These are phyloP conservation scores for Ogataea henricii DNA, from an alignment of 805 yeast species.

Conservation along the genomic window DNA sequence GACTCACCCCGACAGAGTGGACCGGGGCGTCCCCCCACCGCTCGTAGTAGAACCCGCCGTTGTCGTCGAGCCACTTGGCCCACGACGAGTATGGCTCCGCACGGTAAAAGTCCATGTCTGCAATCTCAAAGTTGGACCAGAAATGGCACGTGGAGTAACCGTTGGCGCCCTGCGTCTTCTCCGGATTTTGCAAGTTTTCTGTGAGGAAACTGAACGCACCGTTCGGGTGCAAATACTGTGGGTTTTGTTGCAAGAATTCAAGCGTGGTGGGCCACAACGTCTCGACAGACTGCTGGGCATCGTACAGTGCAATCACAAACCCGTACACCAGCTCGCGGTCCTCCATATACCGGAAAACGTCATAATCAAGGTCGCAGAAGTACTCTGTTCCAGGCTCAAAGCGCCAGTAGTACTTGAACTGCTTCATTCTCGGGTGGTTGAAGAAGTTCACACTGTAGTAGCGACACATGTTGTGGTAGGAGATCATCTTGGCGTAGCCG, in stretches of 20 bases:
- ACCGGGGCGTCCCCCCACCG: constrained; percentile 96
- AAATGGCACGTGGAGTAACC: constrained; percentile 73
- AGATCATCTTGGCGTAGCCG: constrained; percentile 60
- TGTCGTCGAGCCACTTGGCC: constrained; percentile 61
- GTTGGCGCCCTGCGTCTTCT: constrained; percentile 39
- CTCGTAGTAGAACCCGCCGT: constrained; percentile 86
- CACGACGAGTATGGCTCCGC: constrained; percentile 65
- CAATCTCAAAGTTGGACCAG: constrained; percentile 90
- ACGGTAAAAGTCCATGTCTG: constrained; percentile 78
- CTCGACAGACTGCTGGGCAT: constrained; percentile 62
- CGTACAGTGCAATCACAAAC: constrained; percentile 67
- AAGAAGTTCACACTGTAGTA: constrained; percentile 69
- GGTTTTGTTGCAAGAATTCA: constrained; percentile 55
- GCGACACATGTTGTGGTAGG: constrained; percentile 86
- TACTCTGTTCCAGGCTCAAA: constrained; percentile 74
- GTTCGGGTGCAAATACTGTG: constrained; percentile 56
- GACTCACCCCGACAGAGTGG: constrained; percentile 70
- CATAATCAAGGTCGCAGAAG: constrained; percentile 71
- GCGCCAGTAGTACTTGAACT: constrained; percentile 77
- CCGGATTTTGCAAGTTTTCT: constrained; percentile 53
- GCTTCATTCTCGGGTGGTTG: constrained; percentile 59
- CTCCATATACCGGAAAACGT: constrained; percentile 73
- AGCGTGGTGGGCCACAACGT: constrained; percentile 72
- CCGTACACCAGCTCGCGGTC: constrained; percentile 72
- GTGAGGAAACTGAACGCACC: constrained; percentile 57